Conservation (phyloP, 2,329 filamentous ascomycete species). For the Akanthomyces muscarius region DNA sequence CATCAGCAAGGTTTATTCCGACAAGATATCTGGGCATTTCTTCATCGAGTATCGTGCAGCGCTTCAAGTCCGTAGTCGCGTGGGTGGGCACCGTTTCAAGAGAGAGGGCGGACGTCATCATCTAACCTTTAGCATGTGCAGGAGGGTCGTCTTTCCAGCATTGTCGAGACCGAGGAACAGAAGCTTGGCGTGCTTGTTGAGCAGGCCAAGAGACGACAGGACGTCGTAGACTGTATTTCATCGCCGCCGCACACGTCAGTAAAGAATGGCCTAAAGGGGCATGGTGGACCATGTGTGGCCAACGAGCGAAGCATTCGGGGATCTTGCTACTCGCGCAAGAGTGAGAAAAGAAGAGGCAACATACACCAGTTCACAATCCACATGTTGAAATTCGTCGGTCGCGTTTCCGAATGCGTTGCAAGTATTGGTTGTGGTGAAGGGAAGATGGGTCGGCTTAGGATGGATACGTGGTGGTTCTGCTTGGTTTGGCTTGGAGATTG, state of each 20-base stretch:
- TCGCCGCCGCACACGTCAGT: slow-evolving; percentile 31
- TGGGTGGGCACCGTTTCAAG: neutral
- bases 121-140: slow-evolving; percentile 91
- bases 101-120: neutral
- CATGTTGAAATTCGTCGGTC: slow-evolving; percentile 47
- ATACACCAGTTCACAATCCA: slow-evolving; percentile 97
- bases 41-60: neutral
- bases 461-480: slow-evolving; percentile 15
- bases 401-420: neutral
- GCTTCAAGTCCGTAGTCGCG: neutral
- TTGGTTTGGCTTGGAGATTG: neutral
- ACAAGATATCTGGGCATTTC: neutral
- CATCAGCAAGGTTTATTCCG: slow-evolving; percentile 25
- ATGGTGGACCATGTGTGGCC: neutral
- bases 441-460: neutral
- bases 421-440: neutral
- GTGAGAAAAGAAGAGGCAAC: slow-evolving; percentile 28
- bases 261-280: neutral
- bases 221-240: slow-evolving; percentile 70
- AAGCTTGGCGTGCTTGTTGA: slow-evolving; percentile 96
- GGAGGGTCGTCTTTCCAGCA: slow-evolving; percentile 87
- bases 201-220: slow-evolving; percentile 77
- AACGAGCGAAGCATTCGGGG: neutral
- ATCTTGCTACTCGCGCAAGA: neutral
- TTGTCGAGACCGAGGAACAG: slow-evolving; percentile 92